A percentile compares a stretch with the other conserved stretches of the same genome.
These are phyloP conservation scores for Tylopilus rubrobrunneus DNA, from an alignment of 768 basidiomycete species.

Conservation along the genomic window DNA sequence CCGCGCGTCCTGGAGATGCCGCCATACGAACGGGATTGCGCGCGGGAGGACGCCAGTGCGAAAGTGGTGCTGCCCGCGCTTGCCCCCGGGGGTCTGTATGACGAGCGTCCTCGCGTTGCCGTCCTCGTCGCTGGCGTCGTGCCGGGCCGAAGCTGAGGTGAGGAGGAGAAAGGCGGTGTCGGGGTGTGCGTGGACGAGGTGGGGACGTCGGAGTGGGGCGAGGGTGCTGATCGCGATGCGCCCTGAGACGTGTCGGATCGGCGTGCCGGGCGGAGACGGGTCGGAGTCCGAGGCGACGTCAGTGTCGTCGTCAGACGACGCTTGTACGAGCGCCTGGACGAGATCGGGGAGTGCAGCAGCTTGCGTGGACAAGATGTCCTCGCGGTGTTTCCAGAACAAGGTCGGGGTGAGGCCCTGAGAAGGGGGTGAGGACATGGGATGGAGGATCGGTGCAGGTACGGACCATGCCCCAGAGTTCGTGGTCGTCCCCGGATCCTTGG, in stretches of 20 bases:
- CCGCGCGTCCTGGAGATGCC: slow-evolving; percentile 34
- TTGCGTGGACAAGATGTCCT: slow-evolving; percentile 42
- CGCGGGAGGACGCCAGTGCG: slow-evolving; percentile 46
- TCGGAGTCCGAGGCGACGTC: not conserved
- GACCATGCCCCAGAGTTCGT: slow-evolving; percentile 85
- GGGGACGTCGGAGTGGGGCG: slow-evolving; percentile 21
- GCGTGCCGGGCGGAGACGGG: slow-evolving; percentile 1
- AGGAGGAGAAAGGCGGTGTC: slow-evolving; percentile 19
- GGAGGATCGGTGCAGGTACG: slow-evolving; percentile 9
- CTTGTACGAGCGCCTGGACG: slow-evolving; percentile 15
- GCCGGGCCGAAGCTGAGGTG: slow-evolving; percentile 1
- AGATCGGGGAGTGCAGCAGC: slow-evolving; percentile 46
- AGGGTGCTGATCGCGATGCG: slow-evolving; percentile 39
- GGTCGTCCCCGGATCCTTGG: slow-evolving; percentile 94
- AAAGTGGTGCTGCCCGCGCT: slow-evolving; percentile 51
- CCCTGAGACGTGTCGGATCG: slow-evolving; percentile 32
- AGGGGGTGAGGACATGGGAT: not conserved
- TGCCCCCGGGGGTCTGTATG: slow-evolving; percentile 39
- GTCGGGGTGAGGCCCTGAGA: slow-evolving; percentile 69
- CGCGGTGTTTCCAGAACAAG: slow-evolving; percentile 63
- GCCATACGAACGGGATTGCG: slow-evolving; percentile 43
- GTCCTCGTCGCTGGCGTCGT: not conserved
- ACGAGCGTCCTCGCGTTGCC: slow-evolving; percentile 8
- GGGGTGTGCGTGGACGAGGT: not conserved
- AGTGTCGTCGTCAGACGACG: not conserved